Conservation (phyloP, 2,329 filamentous ascomycete genomes). For the Apiospora sp. region DNA sequence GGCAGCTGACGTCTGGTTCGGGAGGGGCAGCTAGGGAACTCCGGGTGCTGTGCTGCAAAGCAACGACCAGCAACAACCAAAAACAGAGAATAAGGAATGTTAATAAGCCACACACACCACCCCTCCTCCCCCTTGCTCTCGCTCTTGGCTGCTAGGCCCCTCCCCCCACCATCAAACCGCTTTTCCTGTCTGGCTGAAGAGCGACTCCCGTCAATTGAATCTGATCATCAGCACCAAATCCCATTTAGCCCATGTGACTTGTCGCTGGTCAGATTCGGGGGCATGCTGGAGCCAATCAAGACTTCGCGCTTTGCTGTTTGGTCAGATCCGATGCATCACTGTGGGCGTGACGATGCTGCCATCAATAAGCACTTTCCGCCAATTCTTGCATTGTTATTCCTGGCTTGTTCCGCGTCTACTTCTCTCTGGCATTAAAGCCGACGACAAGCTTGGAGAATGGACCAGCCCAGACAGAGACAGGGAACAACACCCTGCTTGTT, state of each 20-base stretch:
- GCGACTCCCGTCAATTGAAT: slow-evolving; percentile 4
- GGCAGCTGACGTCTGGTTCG: slow-evolving; percentile 11
- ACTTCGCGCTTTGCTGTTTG: neutral
- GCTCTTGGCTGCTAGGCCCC: neutral
- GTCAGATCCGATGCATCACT: slow-evolving; percentile 21
- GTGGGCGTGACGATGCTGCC: slow-evolving; percentile 6
- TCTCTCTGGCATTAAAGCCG: neutral
- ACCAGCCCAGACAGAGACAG: neutral
- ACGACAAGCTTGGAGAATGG: neutral
- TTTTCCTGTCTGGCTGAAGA: neutral
- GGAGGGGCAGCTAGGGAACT: slow-evolving; percentile 6
- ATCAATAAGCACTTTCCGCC: neutral
- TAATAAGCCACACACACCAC: neutral
- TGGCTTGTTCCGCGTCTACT: neutral
- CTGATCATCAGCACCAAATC: slow-evolving; percentile 5
- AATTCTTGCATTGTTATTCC: neutral
- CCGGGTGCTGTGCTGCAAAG: neutral
- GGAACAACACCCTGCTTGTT: neutral
- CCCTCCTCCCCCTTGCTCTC: neutral
- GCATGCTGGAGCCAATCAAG: neutral
- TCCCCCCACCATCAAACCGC: neutral
- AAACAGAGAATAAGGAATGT: neutral
- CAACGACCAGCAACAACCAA: neutral
- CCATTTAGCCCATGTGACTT: slow-evolving; percentile 21
- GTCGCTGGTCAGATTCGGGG: slow-evolving; percentile 13